phyloP scores from a whole-genome alignment of 1,139 yeast genomes.

The Magnusiomyces sp. region DNA sequence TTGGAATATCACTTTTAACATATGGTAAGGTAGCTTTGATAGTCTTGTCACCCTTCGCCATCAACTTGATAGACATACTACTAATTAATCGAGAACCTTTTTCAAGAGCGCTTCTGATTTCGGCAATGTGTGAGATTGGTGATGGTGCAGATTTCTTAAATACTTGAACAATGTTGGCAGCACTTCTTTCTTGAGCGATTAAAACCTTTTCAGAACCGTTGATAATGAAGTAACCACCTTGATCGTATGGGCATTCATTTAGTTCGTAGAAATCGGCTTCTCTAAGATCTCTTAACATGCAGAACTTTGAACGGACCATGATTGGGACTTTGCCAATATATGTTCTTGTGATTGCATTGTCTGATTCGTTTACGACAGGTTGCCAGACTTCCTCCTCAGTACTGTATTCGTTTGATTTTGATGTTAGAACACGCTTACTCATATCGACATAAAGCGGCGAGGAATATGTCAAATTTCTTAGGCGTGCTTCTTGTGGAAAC shows the following conservation, averaged over 20 bases:
- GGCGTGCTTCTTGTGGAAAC: constrained; percentile 97
- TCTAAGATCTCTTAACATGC: constrained; percentile 86
- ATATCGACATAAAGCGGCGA: constrained; percentile 95
- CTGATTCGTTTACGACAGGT: constrained; percentile 49
- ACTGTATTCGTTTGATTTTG: constrained; percentile 55
- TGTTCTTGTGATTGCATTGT: constrained; percentile 54
- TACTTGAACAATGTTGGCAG: constrained; percentile 97
- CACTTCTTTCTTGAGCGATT: constrained; percentile 97
- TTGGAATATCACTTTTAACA: constrained; percentile 92
- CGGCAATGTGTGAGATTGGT: constrained; percentile 93
- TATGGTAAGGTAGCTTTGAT: constrained; percentile 94
- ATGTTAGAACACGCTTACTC: constrained; percentile 80
- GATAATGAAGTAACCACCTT: constrained; percentile 98
- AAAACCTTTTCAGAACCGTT: constrained; percentile 97
- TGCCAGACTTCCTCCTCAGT: constrained; percentile 56
- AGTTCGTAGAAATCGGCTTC: constrained; percentile 92
- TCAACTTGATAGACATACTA: constrained; percentile 87
- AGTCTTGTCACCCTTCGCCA: constrained; percentile 77
- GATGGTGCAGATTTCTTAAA: constrained; percentile 97
- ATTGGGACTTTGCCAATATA: constrained; percentile 96
- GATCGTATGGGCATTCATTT: constrained; percentile 97
- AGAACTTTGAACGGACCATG: constrained; percentile 93
- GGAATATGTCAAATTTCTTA: constrained; percentile 91
- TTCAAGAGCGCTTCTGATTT: constrained; percentile 91
- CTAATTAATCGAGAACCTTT: constrained; percentile 93